phyloP scores from a whole-genome alignment of 495 filamentous ascomycete species.

The Neurospora pannonica region DNA sequence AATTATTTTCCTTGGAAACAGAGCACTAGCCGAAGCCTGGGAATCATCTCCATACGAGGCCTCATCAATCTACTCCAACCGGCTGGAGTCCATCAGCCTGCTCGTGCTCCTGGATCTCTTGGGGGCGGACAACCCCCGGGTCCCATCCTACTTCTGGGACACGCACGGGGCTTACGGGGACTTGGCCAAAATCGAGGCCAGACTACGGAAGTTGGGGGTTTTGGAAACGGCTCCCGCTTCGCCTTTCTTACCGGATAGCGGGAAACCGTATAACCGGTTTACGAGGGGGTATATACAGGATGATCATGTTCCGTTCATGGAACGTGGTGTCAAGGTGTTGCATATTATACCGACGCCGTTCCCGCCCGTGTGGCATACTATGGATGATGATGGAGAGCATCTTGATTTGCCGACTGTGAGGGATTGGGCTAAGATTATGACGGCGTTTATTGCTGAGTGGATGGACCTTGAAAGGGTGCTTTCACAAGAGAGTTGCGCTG shows the following conservation, averaged over 20 bases:
- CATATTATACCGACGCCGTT: constrained; percentile 82
- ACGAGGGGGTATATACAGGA: constrained; percentile 52
- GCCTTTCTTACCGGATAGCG: constrained; percentile 39
- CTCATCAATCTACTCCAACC: constrained; percentile 38
- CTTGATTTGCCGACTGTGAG: constrained; percentile 73
- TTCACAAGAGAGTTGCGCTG: constrained; percentile 7
- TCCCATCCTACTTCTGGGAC: constrained; percentile 73
- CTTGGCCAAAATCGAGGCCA: constrained; percentile 57
- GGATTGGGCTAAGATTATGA: constrained; percentile 77
- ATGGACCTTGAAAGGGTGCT: constrained; percentile 77
- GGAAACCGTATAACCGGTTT: constrained; percentile 44
- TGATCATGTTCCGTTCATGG: constrained; percentile 85
- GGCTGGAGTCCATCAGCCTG: constrained; percentile 67
- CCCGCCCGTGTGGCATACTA: constrained; percentile 77
- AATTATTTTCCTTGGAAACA: constrained; percentile 1
- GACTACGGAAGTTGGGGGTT: constrained; percentile 47
- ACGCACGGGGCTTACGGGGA: constrained; percentile 90
- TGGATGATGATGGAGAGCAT: constrained; percentile 77
- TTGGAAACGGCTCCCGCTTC: constrained; percentile 25
- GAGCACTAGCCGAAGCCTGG: constrained; percentile 23
- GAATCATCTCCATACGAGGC: constrained; percentile 8
- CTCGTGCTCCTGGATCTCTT: constrained; percentile 93
- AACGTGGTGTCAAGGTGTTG: constrained; percentile 73
- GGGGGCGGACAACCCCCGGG: constrained; percentile 55
- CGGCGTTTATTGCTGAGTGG: constrained; percentile 86